Evolutionary conservation across 805 yeast species (phyloP).

Genomic region (Hanseniaspora hatyaiensis): DNA sequence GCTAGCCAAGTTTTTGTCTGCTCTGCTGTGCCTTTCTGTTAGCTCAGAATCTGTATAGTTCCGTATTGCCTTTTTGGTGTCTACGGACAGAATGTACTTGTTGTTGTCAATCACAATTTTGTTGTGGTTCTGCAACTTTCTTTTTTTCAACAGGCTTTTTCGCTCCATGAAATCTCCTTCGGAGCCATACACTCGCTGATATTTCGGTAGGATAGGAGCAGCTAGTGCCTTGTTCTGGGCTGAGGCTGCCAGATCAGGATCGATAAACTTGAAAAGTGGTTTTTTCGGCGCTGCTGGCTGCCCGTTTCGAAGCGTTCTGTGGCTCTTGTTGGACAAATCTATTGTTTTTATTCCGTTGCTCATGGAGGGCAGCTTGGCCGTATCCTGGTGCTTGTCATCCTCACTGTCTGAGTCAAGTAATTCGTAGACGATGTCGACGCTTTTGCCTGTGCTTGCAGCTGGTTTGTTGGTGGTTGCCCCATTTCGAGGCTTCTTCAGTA

Average conservation of each 20-base stretch:
- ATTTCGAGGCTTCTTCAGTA: too few species aligned
- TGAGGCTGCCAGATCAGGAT: background rate
- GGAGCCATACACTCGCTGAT: conserved; percentile 1
- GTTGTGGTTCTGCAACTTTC: background rate
- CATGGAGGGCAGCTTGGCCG: background rate
- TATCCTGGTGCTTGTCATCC: background rate
- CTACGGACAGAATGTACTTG: conserved; percentile 25
- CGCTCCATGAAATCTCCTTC: background rate
- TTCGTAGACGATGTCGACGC: background rate
- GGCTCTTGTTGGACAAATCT: background rate
- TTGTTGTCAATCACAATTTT: conserved; percentile 6
- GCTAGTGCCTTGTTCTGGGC: background rate
- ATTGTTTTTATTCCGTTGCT: background rate
- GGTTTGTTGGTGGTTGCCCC: too few species aligned
- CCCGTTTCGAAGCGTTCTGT: background rate
- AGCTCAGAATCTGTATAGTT: conserved; percentile 28
- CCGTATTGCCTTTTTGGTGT: conserved; percentile 22
- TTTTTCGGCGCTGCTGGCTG: background rate
- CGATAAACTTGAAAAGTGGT: background rate
- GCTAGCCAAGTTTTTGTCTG: conserved; percentile 29
- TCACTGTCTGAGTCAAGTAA: background rate
- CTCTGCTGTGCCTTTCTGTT: conserved; percentile 27
- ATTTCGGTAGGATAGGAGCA: background rate
- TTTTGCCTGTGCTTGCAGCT: too few species aligned
- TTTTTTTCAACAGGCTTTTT: background rate